Evolutionary conservation across 1,284 basidiomycete species (phyloP).

Genomic region (Phlebopus sp.): DNA sequence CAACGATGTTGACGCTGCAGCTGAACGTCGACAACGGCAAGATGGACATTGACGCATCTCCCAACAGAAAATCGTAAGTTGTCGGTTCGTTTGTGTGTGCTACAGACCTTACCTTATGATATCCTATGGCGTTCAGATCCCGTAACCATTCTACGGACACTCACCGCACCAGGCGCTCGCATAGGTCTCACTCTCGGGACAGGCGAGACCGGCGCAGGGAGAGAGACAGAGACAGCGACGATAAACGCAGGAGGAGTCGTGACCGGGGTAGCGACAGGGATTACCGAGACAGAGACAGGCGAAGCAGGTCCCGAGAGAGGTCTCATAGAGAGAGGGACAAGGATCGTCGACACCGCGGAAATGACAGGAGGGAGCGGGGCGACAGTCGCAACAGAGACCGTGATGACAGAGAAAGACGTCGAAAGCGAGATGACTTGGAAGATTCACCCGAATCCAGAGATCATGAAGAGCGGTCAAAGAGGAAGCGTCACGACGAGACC

Average conservation of each 20-base stretch:
- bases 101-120: not conserved
- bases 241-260: constrained; percentile 52
- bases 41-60: constrained; percentile 66
- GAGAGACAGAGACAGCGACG: constrained; percentile 52
- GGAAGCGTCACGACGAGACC: constrained; percentile 51
- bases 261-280: constrained; percentile 50
- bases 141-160: constrained; percentile 74
- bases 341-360: constrained; percentile 45
- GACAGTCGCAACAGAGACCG: constrained; percentile 41
- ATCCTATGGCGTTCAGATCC: constrained; percentile 40
- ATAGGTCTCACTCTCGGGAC: constrained; percentile 62
- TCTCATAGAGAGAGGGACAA: constrained; percentile 43
- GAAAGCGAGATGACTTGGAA: constrained; percentile 58
- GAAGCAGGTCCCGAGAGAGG: constrained; percentile 42
- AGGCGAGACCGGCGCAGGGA: constrained; percentile 50
- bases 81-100: constrained; percentile 7
- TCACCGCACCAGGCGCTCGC: constrained; percentile 64
- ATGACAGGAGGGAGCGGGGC: constrained; percentile 49
- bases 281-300: constrained; percentile 47
- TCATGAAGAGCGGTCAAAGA: constrained; percentile 53
- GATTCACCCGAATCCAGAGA: constrained; percentile 42
- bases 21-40: constrained; percentile 43
- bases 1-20: not conserved
- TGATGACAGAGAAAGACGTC: constrained; percentile 48
- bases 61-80: constrained; percentile 63